A percentile compares a stretch with the other conserved stretches of the same genome.
Conservation (phyloP, 345 rosid genomes). For the Camelina laxa region DNA sequence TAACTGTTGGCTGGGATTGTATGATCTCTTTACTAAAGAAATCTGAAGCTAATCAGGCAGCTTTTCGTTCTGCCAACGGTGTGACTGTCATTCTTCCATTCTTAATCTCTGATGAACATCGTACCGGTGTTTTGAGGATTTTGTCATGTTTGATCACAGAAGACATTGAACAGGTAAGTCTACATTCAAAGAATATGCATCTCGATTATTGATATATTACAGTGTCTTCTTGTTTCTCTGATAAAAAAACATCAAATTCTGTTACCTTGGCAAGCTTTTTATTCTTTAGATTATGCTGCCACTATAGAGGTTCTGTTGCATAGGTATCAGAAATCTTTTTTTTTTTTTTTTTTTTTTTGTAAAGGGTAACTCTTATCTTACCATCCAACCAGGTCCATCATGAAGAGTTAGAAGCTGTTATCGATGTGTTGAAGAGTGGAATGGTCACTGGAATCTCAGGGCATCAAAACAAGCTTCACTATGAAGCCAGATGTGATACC, state of each 20-base stretch:
- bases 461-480: slow-evolving; percentile 72
- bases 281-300: slow-evolving; percentile 9
- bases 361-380: slow-evolving; percentile 24
- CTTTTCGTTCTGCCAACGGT: slow-evolving; percentile 87
- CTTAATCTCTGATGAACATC: slow-evolving; percentile 73
- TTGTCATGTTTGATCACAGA: slow-evolving; percentile 90
- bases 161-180: slow-evolving; percentile 73
- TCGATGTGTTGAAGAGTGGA: slow-evolving; percentile 88
- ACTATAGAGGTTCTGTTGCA: slow-evolving; percentile 7
- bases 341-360: slow-evolving; percentile 8
- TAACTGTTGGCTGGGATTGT: slow-evolving; percentile 90
- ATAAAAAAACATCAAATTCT: slow-evolving; percentile 17
- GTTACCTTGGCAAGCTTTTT: slow-evolving; percentile 26
- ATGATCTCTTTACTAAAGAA: slow-evolving; percentile 86
- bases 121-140: slow-evolving; percentile 79
- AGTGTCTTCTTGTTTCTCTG: slow-evolving; percentile 23
- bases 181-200: slow-evolving; percentile 9
- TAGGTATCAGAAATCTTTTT: slow-evolving; percentile 6
- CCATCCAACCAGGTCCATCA: slow-evolving; percentile 65
- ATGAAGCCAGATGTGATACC: slow-evolving; percentile 84
- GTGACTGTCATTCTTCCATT: slow-evolving; percentile 78
- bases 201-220: slow-evolving; percentile 11
- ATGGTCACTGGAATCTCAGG: slow-evolving; percentile 81
- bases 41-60: slow-evolving; percentile 75
- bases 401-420: slow-evolving; percentile 80